A percentile compares a stretch with the other conserved stretches of the same genome.
Conservation (phyloP, 2,329 filamentous ascomycete genomes). For the Emmonsia crescens region DNA sequence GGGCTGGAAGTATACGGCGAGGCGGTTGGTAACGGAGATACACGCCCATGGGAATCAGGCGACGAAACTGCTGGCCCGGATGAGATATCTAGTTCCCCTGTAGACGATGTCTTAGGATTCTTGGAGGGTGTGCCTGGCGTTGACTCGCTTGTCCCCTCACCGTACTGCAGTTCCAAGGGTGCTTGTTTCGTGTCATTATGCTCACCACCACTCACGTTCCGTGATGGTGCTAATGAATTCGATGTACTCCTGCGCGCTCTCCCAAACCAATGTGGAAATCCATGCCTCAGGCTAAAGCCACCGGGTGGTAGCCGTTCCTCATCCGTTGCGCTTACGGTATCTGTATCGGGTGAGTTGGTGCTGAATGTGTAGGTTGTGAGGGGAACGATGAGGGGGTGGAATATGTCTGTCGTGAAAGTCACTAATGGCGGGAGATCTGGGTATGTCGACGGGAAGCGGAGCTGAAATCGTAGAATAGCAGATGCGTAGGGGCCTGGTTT, state of each 20-base stretch:
- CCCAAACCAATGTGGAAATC: slow-evolving; percentile 85
- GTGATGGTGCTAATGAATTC: slow-evolving; percentile 27
- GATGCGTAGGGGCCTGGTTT: slow-evolving; percentile 71
- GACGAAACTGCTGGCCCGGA: background rate
- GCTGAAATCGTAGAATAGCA: slow-evolving; percentile 78
- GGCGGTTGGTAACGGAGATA: slow-evolving; percentile 11
- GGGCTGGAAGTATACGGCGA: slow-evolving; percentile 7
- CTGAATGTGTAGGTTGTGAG: slow-evolving; percentile 92
- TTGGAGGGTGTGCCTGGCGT: slow-evolving; percentile 5
- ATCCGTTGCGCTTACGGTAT: slow-evolving; percentile 72
- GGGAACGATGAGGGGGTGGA: slow-evolving; percentile 86
- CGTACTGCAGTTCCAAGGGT: background rate
- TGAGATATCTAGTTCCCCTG: background rate
- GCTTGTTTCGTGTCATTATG: slow-evolving; percentile 4
- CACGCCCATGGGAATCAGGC: background rate
- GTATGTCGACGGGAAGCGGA: slow-evolving; percentile 74
- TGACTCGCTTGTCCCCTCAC: background rate
- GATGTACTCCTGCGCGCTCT: slow-evolving; percentile 38
- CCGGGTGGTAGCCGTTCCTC: slow-evolving; percentile 76
- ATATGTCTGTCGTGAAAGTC: slow-evolving; percentile 84
- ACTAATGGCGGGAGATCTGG: slow-evolving; percentile 71
- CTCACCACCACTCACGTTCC: slow-evolving; percentile 36
- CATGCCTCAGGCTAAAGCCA: slow-evolving; percentile 80
- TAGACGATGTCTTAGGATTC: background rate
- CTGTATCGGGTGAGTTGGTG: slow-evolving; percentile 61